Percentiles rank a stretch among this genome's conserved stretches.
Evolutionary conservation across 2,329 filamentous ascomycete genomes (phyloP).

Genomic region (Aquanectria penicillioides): DNA sequence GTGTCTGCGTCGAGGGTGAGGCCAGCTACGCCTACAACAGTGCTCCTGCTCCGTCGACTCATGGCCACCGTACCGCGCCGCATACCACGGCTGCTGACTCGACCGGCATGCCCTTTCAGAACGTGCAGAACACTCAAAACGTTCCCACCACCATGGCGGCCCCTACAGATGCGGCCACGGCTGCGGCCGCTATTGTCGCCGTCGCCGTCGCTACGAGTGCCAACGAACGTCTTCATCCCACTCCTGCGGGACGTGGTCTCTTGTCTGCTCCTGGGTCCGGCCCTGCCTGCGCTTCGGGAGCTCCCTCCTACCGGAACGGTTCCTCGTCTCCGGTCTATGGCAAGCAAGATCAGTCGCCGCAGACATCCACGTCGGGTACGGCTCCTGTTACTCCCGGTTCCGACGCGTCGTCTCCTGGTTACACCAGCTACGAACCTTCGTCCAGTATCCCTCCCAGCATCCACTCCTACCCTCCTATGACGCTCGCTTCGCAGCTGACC

Average conservation of each 20-base stretch:
- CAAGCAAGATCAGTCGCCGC: slow-evolving; percentile 19
- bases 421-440: slow-evolving; percentile 39
- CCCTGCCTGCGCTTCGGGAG: slow-evolving; percentile 27
- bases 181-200: background rate
- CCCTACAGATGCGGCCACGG: background rate
- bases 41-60: slow-evolving; percentile 24
- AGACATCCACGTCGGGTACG: slow-evolving; percentile 31
- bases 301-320: slow-evolving; percentile 40
- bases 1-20: slow-evolving; percentile 41
- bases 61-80: slow-evolving; percentile 29
- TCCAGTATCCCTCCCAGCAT: slow-evolving; percentile 22
- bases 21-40: slow-evolving; percentile 39
- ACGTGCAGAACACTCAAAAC: slow-evolving; percentile 10
- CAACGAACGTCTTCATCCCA: slow-evolving; percentile 34
- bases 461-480: slow-evolving; percentile 31
- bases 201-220: slow-evolving; percentile 6
- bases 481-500: slow-evolving; percentile 27
- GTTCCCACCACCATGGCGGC: background rate
- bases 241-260: slow-evolving; percentile 22
- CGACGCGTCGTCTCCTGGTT: slow-evolving; percentile 30
- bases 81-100: slow-evolving; percentile 21
- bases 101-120: slow-evolving; percentile 34
- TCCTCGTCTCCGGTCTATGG: slow-evolving; percentile 39
- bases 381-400: slow-evolving; percentile 35
- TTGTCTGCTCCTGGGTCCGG: background rate